phyloP scores from a whole-genome alignment of 805 yeast genomes.

The Candida gorgasii region DNA sequence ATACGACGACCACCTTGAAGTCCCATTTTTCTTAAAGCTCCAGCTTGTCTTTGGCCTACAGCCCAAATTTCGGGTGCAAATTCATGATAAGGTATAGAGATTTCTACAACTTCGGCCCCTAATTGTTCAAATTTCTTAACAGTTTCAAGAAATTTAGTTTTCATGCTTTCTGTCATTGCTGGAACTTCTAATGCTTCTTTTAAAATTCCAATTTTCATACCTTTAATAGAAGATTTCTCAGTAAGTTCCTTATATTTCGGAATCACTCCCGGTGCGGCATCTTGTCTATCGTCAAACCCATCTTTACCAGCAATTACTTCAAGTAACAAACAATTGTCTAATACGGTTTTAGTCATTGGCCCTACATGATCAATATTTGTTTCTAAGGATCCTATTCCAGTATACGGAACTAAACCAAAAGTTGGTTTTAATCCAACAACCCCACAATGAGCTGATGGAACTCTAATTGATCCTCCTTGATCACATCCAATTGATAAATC shows the following conservation, averaged over 20 bases:
- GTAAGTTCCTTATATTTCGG: constrained; percentile 15
- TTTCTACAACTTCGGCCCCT: constrained; percentile 19
- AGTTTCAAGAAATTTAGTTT: constrained; percentile 12
- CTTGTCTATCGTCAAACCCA: constrained; percentile 19
- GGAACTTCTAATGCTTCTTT: constrained; percentile 17
- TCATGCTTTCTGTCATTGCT: constrained; percentile 17
- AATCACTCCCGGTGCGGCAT: constrained; percentile 13
- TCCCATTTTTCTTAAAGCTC: constrained; percentile 15
- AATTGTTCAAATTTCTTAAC: constrained; percentile 14
- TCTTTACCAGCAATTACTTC: constrained; percentile 18
- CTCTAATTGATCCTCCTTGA: constrained; percentile 53
- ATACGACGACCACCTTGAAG: constrained; percentile 15
- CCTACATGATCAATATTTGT: constrained; percentile 18
- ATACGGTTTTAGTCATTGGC: constrained; percentile 18
- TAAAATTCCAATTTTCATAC: constrained; percentile 18
- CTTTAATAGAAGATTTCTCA: constrained; percentile 13
- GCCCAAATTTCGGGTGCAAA: constrained; percentile 19
- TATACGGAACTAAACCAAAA: constrained; percentile 18
- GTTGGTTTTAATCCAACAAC: constrained; percentile 48
- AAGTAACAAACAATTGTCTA: constrained; percentile 15
- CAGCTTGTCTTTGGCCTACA: constrained; percentile 16
- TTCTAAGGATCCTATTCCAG: constrained; percentile 18
- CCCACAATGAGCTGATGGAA: constrained; percentile 47
- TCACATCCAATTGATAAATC: constrained; percentile 57
- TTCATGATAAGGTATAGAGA: constrained; percentile 17